Evolutionary conservation across 164 flowering plant genomes (phyloP).

Genomic region (Chimonanthus salicifolius): DNA sequence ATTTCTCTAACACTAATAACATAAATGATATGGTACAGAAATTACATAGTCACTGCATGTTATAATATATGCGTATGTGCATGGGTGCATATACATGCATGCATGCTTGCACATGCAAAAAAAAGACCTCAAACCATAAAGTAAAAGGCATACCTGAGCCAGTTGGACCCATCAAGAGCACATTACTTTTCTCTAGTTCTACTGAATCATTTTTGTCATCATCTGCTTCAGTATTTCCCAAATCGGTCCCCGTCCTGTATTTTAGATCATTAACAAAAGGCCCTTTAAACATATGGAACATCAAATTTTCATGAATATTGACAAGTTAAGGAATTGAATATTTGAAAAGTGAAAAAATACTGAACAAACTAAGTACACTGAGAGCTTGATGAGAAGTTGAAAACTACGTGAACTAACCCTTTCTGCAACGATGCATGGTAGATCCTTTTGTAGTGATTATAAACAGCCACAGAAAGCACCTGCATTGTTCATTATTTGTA

Average conservation of each 20-base stretch:
- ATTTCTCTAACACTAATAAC: constrained; percentile 7
- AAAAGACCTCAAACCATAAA: constrained; percentile 2
- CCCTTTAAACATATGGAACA: background rate
- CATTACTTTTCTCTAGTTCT: constrained; percentile 97
- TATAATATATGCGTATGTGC: background rate
- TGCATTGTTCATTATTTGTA: constrained; percentile 19
- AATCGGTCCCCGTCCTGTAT: constrained; percentile 65
- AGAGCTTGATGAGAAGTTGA: background rate
- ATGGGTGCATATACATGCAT: no score
- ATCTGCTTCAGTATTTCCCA: constrained; percentile 28
- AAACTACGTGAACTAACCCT: constrained; percentile 48
- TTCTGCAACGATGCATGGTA: constrained; percentile 46
- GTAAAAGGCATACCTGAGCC: constrained; percentile 67
- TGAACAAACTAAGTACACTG: background rate
- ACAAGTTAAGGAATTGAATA: background rate
- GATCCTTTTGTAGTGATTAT: constrained; percentile 92
- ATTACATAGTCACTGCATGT: background rate
- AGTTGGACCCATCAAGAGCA: constrained; percentile 97
- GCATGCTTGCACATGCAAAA: no score
- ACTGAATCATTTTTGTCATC: constrained; percentile 63
- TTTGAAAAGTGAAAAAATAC: background rate
- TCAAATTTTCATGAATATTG: background rate
- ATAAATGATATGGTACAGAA: constrained; percentile 2
- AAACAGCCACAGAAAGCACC: constrained; percentile 97
- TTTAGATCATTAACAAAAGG: constrained; percentile 10